Percentiles rank a stretch among this genome's conserved stretches.
Evolutionary conservation across 2,329 filamentous ascomycete genomes (phyloP).

Genomic region (Fusarium sp.): DNA sequence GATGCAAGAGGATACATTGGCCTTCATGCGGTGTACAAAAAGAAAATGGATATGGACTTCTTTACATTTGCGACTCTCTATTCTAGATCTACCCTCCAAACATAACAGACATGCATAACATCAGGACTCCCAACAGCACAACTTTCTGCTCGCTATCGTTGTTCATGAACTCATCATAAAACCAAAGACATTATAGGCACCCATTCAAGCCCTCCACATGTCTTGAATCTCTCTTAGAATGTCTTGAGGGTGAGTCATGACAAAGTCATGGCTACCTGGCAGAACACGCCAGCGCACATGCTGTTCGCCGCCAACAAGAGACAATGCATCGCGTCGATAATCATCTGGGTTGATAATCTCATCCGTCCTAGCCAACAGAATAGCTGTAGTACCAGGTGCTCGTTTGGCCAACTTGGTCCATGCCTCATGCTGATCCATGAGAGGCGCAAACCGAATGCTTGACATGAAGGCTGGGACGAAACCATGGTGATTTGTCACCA

Average conservation of each 20-base stretch:
- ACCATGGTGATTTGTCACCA: constrained; percentile 64
- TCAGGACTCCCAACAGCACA: constrained; percentile 8
- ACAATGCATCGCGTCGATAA: constrained; percentile 61
- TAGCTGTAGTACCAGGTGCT: constrained; percentile 57
- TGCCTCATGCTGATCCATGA: constrained; percentile 62
- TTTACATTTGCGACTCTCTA: constrained; percentile 5
- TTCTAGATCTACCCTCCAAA: constrained; percentile 22
- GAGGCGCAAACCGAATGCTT: constrained; percentile 64
- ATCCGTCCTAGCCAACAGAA: constrained; percentile 64
- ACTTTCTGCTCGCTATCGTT: constrained; percentile 17
- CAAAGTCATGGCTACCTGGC: constrained; percentile 69
- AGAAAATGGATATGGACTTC: neutral
- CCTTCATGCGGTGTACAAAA: neutral
- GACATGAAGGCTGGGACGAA: constrained; percentile 71
- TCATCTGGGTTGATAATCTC: constrained; percentile 64
- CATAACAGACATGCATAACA: constrained; percentile 1
- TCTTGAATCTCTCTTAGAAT: constrained; percentile 60
- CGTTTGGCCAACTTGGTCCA: constrained; percentile 61
- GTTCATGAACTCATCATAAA: neutral
- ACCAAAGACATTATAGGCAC: neutral
- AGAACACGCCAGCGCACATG: constrained; percentile 63
- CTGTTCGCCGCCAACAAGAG: constrained; percentile 61
- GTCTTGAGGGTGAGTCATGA: constrained; percentile 63
- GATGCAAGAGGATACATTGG: neutral
- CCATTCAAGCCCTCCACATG: constrained; percentile 54